These are phyloP conservation scores for Coelastrella sp. DNA, from an alignment of 139 green algal genomes.

Conservation along the genomic window DNA sequence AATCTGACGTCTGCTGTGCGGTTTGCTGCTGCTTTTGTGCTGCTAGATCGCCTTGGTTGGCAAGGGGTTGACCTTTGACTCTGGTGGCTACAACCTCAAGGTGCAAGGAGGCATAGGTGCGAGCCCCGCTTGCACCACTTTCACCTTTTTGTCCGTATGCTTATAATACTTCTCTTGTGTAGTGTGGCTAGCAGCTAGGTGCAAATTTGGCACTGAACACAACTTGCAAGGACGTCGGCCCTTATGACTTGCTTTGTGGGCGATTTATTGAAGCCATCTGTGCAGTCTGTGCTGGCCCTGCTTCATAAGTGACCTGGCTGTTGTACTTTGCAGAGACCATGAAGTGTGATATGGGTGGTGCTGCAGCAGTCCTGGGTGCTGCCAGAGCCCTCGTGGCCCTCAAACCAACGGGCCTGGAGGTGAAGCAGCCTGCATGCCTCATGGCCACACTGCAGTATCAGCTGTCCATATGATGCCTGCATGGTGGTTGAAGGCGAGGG, in stretches of 20 bases:
- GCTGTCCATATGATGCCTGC: too few relatives aligned
- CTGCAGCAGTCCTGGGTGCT: conserved; percentile 86
- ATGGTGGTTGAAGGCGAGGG: too few relatives aligned
- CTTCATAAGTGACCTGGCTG: not conserved
- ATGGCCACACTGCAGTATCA: too few relatives aligned
- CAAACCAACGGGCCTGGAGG: conserved; percentile 74
- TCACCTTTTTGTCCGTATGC: too few relatives aligned
- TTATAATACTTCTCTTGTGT: too few relatives aligned
- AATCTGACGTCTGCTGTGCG: not conserved
- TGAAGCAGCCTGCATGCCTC: too few relatives aligned
- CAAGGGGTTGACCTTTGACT: conserved; percentile 93
- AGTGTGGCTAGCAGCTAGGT: too few relatives aligned
- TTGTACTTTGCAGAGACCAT: conserved; percentile 45
- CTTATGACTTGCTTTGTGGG: too few relatives aligned
- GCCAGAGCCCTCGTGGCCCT: conserved; percentile 77
- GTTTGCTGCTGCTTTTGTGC: not conserved
- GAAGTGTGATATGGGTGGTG: conserved; percentile 74
- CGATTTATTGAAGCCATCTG: too few relatives aligned
- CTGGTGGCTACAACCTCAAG: conserved; percentile 98
- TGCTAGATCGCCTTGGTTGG: conserved; percentile 84
- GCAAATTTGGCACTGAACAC: too few relatives aligned
- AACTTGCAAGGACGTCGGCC: too few relatives aligned
- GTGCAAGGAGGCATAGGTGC: conserved; percentile 64
- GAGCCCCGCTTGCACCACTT: not conserved
- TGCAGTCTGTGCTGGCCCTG: not conserved